A percentile compares a stretch with the other conserved stretches of the same genome.
These are phyloP conservation scores for Globisporangium carolinianum DNA, from an alignment of 352 stramenopile species.

Conservation along the genomic window DNA sequence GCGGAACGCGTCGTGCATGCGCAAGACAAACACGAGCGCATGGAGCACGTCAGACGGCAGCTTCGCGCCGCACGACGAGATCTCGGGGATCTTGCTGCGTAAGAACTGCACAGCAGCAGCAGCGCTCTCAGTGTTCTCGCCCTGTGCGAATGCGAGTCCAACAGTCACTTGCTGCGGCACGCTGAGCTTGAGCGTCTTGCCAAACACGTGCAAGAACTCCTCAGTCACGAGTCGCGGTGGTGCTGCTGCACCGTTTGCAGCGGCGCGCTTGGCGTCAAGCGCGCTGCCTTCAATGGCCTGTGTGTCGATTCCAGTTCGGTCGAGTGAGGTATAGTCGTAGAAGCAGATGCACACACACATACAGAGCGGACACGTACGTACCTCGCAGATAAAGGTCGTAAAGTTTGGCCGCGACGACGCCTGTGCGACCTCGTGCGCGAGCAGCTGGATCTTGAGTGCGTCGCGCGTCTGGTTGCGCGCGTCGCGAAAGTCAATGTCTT, in stretches of 20 bases:
- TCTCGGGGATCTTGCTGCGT: constrained; percentile 78
- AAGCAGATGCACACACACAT: no score
- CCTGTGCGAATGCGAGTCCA: constrained; percentile 73
- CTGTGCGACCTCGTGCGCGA: constrained; percentile 87
- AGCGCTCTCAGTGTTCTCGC: constrained; percentile 49
- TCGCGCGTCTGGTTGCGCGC: constrained; percentile 76
- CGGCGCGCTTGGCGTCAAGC: constrained; percentile 2
- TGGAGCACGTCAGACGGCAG: constrained; percentile 81
- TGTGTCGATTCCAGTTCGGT: background rate
- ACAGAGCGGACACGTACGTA: constrained; percentile 8
- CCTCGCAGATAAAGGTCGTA: constrained; percentile 85
- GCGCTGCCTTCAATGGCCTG: constrained; percentile 66
- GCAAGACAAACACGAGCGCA: constrained; percentile 75
- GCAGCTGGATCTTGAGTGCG: constrained; percentile 85
- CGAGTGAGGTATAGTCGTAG: background rate
- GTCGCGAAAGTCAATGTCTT: constrained; percentile 88
- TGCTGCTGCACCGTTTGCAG: constrained; percentile 5
- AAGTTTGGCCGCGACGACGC: constrained; percentile 86
- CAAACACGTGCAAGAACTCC: constrained; percentile 76
- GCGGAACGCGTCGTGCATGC: constrained; percentile 75
- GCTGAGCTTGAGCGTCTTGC: constrained; percentile 76
- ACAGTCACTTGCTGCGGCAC: constrained; percentile 83
- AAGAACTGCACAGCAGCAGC: constrained; percentile 69
- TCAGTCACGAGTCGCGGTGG: constrained; percentile 46
- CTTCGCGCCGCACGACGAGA: constrained; percentile 75